Conservation (phyloP, 768 basidiomycete genomes). For the Naganishia friedmannii region DNA sequence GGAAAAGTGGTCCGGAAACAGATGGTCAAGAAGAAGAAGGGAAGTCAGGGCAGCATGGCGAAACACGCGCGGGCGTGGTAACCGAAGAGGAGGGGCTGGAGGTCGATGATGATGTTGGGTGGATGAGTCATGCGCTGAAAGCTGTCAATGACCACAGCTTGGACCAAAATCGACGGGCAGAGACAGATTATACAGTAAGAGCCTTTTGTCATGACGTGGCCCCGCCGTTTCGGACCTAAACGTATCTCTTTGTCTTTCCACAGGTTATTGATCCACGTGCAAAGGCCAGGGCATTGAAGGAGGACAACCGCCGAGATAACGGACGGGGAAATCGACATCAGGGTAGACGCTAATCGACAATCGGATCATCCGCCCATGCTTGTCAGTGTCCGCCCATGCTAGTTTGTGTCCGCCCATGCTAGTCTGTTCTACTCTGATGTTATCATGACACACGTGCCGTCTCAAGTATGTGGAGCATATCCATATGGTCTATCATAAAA, state of each 20-base stretch:
- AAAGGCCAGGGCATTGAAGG: constrained; percentile 44
- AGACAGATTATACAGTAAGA: constrained; percentile 51
- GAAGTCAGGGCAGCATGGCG: constrained; percentile 24
- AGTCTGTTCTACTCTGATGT: background rate
- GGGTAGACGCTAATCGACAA: background rate
- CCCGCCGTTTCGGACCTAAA: no score
- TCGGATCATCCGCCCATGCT: background rate
- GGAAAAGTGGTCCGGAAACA: constrained; percentile 30
- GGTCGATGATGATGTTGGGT: constrained; percentile 52
- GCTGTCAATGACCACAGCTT: constrained; percentile 44
- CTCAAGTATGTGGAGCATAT: background rate
- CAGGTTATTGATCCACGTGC: constrained; percentile 52
- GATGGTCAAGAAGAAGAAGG: constrained; percentile 29
- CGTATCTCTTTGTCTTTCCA: background rate
- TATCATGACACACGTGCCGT: background rate
- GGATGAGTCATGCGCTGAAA: constrained; percentile 48
- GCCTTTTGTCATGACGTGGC: background rate
- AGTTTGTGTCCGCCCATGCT: background rate
- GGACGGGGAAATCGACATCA: background rate
- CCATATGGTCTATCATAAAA: background rate
- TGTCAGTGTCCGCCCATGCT: no score
- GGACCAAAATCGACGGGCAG: constrained; percentile 48
- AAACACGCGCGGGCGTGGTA: constrained; percentile 19
- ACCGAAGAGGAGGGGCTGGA: constrained; percentile 39
- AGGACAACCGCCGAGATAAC: constrained; percentile 27